Base-by-base conservation (phyloP, 129 eudicot genomes). In the Scalesia atractyloides region DNA sequence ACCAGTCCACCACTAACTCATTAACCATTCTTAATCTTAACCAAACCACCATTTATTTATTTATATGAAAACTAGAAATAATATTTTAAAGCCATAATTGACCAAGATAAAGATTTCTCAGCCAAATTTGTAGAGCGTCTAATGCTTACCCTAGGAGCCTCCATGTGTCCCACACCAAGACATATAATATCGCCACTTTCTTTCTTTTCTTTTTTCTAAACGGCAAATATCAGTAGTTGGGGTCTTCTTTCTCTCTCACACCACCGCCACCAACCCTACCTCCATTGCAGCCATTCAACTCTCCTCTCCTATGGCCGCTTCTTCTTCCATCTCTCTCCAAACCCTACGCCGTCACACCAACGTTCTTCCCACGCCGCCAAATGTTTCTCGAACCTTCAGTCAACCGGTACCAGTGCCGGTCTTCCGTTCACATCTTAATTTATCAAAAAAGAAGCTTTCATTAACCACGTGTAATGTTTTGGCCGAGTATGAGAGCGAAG, bases 401-500 rank as follows among this genome's bases (percentile, higher is more conserved):
- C 15, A 60, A 70, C 16, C 84, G 17, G 12, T 74, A 2, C 57
- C 64, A 9, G 6, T 69, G 17, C 70, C 78, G 76, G 33, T 46
- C 19, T 33, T 76, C 74, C 46, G 16, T 39, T 17, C 75, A 5
- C 44, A 4, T 39, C 62, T 14, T 20, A 73, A 33, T 33, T 47
- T 44, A 5, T 67, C 69, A 34, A 61, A 58, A n/a, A 56, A 76
- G 3, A 73, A 64, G 8, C 17, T 69, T 20, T 24, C 69, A 2
- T 66, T 66, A 13, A 71, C 14, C 67, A 56, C 16, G 43, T 82
- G 96, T 57, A 79, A 76, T 46, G 94, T 73, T 34, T 84, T 79
- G 49, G 82, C 77, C 33, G 91, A 95, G 44, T 14, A 72, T n/a
- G 96, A 86, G 63, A 76, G 71, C 22, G 76, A 67, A 9, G 85